A percentile compares a stretch with the other conserved stretches of the same genome.
Conservation (phyloP, 2,329 filamentous ascomycete species). For the Trichoderma brevicompactum region DNA sequence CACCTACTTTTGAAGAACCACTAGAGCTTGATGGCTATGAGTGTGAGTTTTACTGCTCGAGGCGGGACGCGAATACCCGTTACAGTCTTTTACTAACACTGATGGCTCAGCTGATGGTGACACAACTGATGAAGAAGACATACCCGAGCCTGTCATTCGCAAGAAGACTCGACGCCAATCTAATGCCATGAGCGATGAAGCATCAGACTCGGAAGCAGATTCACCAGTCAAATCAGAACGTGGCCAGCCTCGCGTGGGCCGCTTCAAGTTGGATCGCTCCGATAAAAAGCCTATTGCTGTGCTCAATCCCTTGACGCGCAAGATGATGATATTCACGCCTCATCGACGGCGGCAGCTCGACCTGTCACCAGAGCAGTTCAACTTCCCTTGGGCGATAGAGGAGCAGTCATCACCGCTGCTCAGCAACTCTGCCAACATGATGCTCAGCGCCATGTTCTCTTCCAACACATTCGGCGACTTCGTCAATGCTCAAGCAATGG, state of each 20-base stretch:
- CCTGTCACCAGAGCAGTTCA: conserved; percentile 60
- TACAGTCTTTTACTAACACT: conserved; percentile 45
- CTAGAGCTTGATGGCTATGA: conserved; percentile 62
- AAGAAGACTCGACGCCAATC: conserved; percentile 53
- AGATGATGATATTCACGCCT: conserved; percentile 68
- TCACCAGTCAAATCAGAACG: conserved; percentile 52
- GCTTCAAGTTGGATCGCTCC: conserved; percentile 58
- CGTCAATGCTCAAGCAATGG: conserved; percentile 68
- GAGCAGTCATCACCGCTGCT: conserved; percentile 60
- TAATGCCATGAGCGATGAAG: conserved; percentile 42
- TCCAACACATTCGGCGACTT: conserved; percentile 60
- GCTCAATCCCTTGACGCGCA: conserved; percentile 60
- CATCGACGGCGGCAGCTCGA: conserved; percentile 55
- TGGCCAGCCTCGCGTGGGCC: conserved; percentile 59
- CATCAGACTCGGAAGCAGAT: conserved; percentile 57
- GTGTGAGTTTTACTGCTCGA: conserved; percentile 53
- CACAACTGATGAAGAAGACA: conserved; percentile 65
- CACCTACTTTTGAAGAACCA: conserved; percentile 41
- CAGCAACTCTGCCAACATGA: conserved; percentile 72
- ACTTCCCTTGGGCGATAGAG: conserved; percentile 51
- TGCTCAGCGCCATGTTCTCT: conserved; percentile 75
- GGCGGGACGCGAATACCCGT: conserved; percentile 20
- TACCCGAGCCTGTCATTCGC: conserved; percentile 53
- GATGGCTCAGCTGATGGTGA: conserved; percentile 59
- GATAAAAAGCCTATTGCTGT: conserved; percentile 63